Base-by-base conservation (phyloP, 495 filamentous ascomycete genomes). In the Durotheca rogersii region DNA sequence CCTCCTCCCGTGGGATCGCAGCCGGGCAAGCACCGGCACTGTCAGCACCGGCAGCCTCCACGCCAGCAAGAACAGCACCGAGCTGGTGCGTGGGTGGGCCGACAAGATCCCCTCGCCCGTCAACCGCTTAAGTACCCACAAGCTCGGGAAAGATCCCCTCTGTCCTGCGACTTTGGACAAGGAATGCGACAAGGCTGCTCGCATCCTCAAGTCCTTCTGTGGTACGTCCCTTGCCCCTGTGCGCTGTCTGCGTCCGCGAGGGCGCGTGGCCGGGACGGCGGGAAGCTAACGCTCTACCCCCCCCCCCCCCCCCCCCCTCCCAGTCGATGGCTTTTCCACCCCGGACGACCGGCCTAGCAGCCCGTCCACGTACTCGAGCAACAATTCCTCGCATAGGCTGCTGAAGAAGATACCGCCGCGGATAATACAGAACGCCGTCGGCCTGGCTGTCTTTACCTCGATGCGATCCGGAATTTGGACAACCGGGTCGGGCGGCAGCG, bases 401-500 rank as follows among this genome's bases (percentile, higher is more conserved):
- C 66, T 89, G 11, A 86, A 92, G 69, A 90, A 90, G 71, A 95
- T 96, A 18, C 90, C 90, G 0, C 68, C 81, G 21, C 71, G 86
- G 62, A 88, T 95, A 35, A 86, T 96, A 45, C 79, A 85, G 59
- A 84, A 87, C 68, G 90, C 90, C 7, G 88, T 92, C 60, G 90
- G 89, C 9, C 69, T 96, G 27, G 89, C 88, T 18, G 85, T 96
- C 53, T 96, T 96, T 72, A 94, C 90, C 0, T 91, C 88, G 15
- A 91, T 96, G 88, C 84, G 90, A 40, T 89, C 89, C 12, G 90
- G 90, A 25, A 77, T 96, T 12, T 96, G 90, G 90, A 73, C 92
- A 29, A 89, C 88, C 43, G 90, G 90, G 21, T 90, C 90, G 5
- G 89, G 90, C 20, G 87, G 87, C 7, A 89, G 87, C 56, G 90